Percentiles rank a stretch among this genome's conserved stretches.
Conservation (phyloP, 768 basidiomycete genomes). For the Trametes villosa region DNA sequence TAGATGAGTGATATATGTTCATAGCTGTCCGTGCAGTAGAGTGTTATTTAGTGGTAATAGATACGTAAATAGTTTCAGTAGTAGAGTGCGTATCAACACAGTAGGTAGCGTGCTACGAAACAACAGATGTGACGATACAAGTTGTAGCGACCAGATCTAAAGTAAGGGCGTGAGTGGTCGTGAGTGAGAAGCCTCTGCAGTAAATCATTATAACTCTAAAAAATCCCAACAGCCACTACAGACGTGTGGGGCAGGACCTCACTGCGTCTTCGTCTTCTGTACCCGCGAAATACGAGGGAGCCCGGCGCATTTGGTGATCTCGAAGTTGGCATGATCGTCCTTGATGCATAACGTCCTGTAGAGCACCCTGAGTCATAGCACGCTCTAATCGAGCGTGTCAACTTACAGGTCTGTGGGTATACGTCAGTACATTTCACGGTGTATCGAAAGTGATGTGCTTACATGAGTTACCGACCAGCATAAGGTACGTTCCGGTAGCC, state of each 20-base stretch:
- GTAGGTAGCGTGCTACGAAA: too few relatives aligned
- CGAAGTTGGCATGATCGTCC: slow-evolving; percentile 56
- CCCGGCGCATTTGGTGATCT: slow-evolving; percentile 45
- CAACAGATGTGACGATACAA: too few relatives aligned
- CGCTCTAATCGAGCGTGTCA: too few relatives aligned
- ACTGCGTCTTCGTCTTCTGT: slow-evolving; percentile 21
- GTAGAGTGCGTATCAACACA: too few relatives aligned
- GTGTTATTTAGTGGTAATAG: neutral
- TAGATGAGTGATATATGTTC: too few relatives aligned
- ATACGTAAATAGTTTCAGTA: too few relatives aligned
- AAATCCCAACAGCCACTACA: neutral
- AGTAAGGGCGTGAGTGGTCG: neutral
- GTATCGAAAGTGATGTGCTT: slow-evolving; percentile 18
- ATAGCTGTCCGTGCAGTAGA: too few relatives aligned
- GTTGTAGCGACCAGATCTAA: neutral
- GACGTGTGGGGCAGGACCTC: neutral
- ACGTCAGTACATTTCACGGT: neutral
- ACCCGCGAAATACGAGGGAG: slow-evolving; percentile 44
- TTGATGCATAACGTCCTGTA: slow-evolving; percentile 68
- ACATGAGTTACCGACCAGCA: slow-evolving; percentile 40
- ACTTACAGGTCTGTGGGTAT: slow-evolving; percentile 32
- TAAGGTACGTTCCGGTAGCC: slow-evolving; percentile 37
- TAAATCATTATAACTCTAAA: neutral
- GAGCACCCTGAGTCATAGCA: too few relatives aligned
- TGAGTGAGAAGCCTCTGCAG: neutral